Percentiles rank a stretch among this genome's conserved stretches.
phyloP scores from a whole-genome alignment of 352 stramenopile species.

The Halophytophthora batemanensis region DNA sequence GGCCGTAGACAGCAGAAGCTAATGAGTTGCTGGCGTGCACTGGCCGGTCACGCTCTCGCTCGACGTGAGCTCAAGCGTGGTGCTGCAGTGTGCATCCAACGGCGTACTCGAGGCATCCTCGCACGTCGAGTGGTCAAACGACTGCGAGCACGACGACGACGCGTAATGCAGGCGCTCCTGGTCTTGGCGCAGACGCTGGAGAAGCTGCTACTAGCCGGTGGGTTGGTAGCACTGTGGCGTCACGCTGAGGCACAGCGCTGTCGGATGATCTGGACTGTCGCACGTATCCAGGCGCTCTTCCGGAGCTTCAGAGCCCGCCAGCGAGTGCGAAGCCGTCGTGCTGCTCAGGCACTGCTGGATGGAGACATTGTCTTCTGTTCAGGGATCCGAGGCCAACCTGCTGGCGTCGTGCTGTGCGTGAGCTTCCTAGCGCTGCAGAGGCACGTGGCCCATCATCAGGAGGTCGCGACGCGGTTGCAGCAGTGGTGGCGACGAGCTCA shows the following conservation, averaged over 20 bases:
- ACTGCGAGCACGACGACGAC: constrained; percentile 30
- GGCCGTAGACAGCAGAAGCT: constrained; percentile 31
- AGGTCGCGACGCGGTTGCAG: constrained; percentile 23
- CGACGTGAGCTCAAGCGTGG: constrained; percentile 40
- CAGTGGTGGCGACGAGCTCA: constrained; percentile 35
- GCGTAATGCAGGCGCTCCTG: constrained; percentile 28
- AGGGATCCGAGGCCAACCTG: constrained; percentile 31
- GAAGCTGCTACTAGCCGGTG: constrained; percentile 27
- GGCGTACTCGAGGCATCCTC: constrained; percentile 40
- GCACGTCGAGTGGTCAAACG: constrained; percentile 31
- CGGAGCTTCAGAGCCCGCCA: constrained; percentile 41
- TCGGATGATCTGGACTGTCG: constrained; percentile 5
- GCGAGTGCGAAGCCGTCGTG: constrained; percentile 26
- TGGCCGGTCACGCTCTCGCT: constrained; percentile 49
- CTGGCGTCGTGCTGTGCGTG: constrained; percentile 41
- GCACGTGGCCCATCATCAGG: constrained; percentile 22
- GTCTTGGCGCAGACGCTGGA: constrained; percentile 32
- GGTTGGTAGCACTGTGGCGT: constrained; percentile 28
- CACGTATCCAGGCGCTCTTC: constrained; percentile 43
- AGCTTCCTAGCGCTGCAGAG: constrained; percentile 50
- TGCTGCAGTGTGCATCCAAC: constrained; percentile 51
- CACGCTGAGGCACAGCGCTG: constrained; percentile 28
- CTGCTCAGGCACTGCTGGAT: constrained; percentile 40
- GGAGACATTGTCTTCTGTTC: constrained; percentile 8
- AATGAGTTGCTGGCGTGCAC: constrained; percentile 29